Evolutionary conservation across 345 rosid species (phyloP), one percentile per base, ranked within the genome.

Genomic region (Acer yangbiense): DNA sequence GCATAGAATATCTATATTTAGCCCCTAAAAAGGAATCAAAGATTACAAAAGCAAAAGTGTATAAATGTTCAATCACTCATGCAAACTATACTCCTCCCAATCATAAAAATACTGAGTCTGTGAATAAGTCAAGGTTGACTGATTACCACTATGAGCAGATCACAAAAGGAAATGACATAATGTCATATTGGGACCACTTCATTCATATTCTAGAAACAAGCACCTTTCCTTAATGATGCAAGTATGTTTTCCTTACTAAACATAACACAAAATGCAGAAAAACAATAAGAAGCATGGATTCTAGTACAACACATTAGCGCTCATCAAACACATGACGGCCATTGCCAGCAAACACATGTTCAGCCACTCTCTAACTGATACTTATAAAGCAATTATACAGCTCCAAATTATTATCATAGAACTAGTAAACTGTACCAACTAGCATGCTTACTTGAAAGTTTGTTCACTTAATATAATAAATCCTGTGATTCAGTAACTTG

Each of bases 251-350:
- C 52, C 14, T 32, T n/a, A 29, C 18, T 29, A 65, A 54, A 54
- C 60, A 48, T 8, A 23, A 25, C 20, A 2, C 9, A 27, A 8
- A 9, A 32, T 55, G 64, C 50, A n/a, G n/a, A n/a, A n/a, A n/a
- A n/a, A n/a, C n/a, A n/a, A n/a, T n/a, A n/a, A 9, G 10, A 57
- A 25, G 17, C 23, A 62, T 29, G n/a, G 12, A 23, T 63, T 23
- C 20, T 46, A 23, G 43, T 16, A 32, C 6, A 17, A 46, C 8
- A 46, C 29, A 39, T 43, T 69, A 64, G n/a, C n/a, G 57, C 27
- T 69, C 74, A 52, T 69, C 35, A 69, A 74, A 35, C 27, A 63
- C 11, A 18, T 17, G 60, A n/a, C n/a, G n/a, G n/a, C n/a, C n/a
- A n/a, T n/a, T n/a, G n/a, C n/a, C n/a, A n/a, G n/a, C n/a, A n/a